Evolutionary conservation across 2,329 filamentous ascomycete species (phyloP).

Genomic region (Penicillium paneum): DNA sequence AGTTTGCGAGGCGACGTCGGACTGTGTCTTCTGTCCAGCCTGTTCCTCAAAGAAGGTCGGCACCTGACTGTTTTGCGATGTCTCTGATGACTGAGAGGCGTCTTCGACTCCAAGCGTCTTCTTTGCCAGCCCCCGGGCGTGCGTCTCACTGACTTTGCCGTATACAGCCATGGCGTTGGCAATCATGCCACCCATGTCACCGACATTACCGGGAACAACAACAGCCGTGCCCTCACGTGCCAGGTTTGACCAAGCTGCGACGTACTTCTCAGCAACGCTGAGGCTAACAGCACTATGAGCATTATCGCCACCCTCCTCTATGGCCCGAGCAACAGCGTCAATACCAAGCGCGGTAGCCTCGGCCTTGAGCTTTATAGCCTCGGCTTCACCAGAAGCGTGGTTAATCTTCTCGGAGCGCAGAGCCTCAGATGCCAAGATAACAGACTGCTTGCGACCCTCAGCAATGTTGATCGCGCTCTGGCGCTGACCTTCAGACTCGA

Average conservation of each 20-base stretch:
- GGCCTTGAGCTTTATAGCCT: constrained; percentile 85
- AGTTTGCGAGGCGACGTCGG: constrained; percentile 46
- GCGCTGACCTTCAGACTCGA: constrained; percentile 94
- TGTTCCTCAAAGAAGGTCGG: constrained; percentile 9
- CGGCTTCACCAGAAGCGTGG: constrained; percentile 83
- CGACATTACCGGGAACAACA: constrained; percentile 93
- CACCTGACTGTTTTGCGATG: constrained; percentile 22
- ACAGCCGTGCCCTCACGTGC: constrained; percentile 95
- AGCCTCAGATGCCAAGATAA: constrained; percentile 93
- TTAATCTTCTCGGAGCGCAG: constrained; percentile 90
- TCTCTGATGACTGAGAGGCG: constrained; percentile 7
- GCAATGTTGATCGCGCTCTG: constrained; percentile 99
- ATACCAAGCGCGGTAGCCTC: constrained; percentile 83
- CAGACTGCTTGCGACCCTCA: constrained; percentile 93
- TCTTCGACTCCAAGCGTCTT: constrained; percentile 34
- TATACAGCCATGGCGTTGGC: constrained; percentile 93
- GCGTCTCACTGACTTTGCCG: constrained; percentile 81
- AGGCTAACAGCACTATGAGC: constrained; percentile 83
- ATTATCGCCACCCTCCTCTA: constrained; percentile 67
- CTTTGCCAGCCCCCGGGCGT: constrained; percentile 61
- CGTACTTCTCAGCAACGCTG: constrained; percentile 94
- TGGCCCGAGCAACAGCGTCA: constrained; percentile 75
- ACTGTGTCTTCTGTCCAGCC: constrained; percentile 15
- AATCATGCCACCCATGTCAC: constrained; percentile 95
- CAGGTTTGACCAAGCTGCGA: constrained; percentile 87